Percentiles rank a stretch among this genome's conserved stretches.
phyloP scores from a whole-genome alignment of 148 eudicot species.

The Chenopodium quinoa region DNA sequence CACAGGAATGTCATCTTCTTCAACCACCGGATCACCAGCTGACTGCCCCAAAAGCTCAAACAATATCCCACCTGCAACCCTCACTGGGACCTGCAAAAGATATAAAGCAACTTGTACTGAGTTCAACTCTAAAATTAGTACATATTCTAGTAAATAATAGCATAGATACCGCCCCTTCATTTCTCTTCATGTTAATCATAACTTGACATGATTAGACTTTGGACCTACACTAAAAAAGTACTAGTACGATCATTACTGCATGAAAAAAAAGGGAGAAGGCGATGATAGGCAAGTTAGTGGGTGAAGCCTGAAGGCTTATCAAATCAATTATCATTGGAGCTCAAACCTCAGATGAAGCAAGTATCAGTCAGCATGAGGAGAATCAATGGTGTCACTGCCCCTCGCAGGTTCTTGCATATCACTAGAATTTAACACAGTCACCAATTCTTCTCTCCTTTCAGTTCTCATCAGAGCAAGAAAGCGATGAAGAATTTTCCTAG shows the following conservation, averaged over 20 bases:
- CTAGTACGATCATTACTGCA: neutral
- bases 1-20: conserved; percentile 85
- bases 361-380: neutral
- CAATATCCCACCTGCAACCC: conserved; percentile 87
- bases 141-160: neutral
- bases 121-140: neutral
- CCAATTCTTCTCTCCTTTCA: no score
- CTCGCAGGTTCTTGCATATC: no score
- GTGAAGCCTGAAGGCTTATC: neutral
- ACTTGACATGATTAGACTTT: no score
- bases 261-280: neutral
- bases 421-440: no score
- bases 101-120: conserved; percentile 3
- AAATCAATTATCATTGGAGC: neutral
- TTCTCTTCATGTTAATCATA: no score
- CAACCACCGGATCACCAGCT: conserved; percentile 72
- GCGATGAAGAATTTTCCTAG: no score
- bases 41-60: conserved; percentile 97
- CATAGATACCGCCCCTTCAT: neutral
- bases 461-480: no score
- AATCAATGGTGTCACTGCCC: no score
- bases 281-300: no score
- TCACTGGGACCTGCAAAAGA: conserved; percentile 70
- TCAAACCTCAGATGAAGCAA: neutral
- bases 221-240: neutral